These are phyloP conservation scores for Neonothopanus nambi DNA, from an alignment of 1,284 basidiomycete genomes.

Conservation along the genomic window DNA sequence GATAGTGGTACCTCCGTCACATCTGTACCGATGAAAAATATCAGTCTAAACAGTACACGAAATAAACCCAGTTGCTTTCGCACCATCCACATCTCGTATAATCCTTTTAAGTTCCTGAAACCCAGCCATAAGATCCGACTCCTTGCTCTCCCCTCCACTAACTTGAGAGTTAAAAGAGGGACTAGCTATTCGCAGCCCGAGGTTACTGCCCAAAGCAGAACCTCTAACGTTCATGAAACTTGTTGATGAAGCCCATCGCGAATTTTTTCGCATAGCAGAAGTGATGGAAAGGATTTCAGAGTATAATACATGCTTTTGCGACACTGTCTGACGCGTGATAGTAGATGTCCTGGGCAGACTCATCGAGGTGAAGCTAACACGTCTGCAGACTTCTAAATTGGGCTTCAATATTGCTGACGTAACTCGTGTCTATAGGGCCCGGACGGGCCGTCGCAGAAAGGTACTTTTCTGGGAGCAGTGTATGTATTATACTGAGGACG, in stretches of 20 bases:
- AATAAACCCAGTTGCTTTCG: conserved; percentile 25
- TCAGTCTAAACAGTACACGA: conserved; percentile 15
- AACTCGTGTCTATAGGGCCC: no score
- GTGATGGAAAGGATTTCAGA: conserved; percentile 93
- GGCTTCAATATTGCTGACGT: no score
- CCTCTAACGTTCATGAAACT: conserved; percentile 61
- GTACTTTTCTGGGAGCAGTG: no score
- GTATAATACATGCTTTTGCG: conserved; percentile 76
- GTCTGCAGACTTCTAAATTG: not conserved
- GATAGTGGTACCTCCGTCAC: conserved; percentile 55
- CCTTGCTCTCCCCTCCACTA: conserved; percentile 52
- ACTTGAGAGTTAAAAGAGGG: conserved; percentile 39
- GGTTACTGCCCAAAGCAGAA: conserved; percentile 66
- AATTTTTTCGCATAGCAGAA: conserved; percentile 96
- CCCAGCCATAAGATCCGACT: conserved; percentile 84
- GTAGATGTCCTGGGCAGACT: conserved; percentile 4
- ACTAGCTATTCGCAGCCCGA: conserved; percentile 66
- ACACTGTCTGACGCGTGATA: conserved; percentile 37
- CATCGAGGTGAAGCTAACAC: conserved; percentile 11
- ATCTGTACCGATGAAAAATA: conserved; percentile 43
- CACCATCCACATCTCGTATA: conserved; percentile 75
- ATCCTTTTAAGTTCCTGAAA: conserved; percentile 86
- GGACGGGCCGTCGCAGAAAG: no score
- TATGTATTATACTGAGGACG: no score
- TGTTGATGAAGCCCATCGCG: conserved; percentile 81